These are phyloP conservation scores for Cubamyces lactineus DNA, from an alignment of 768 basidiomycete genomes.

Conservation along the genomic window DNA sequence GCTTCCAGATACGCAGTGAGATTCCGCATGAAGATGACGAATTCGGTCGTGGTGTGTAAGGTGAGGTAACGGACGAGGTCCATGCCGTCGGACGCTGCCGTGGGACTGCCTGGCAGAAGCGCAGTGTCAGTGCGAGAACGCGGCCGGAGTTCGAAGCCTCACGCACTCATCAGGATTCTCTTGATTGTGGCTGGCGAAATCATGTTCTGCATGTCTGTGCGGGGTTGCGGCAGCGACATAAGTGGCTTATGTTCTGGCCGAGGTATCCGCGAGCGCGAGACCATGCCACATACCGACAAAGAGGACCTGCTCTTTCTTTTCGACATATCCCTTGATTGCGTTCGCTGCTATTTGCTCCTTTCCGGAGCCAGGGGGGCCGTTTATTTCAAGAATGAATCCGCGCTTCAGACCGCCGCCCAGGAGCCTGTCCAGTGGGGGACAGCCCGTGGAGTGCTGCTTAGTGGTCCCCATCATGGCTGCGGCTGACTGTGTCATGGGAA, in stretches of 20 bases:
- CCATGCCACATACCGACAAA: slow-evolving; percentile 56
- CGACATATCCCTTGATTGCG: slow-evolving; percentile 52
- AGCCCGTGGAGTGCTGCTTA: slow-evolving; percentile 45
- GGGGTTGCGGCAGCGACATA: slow-evolving; percentile 6
- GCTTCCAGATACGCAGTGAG: slow-evolving; percentile 49
- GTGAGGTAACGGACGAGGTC: slow-evolving; percentile 44
- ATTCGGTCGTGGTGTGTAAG: slow-evolving; percentile 52
- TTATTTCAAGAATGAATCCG: slow-evolving; percentile 71
- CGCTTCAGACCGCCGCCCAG: slow-evolving; percentile 65
- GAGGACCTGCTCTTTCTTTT: slow-evolving; percentile 54
- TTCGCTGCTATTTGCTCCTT: slow-evolving; percentile 60
- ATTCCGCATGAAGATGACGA: slow-evolving; percentile 62
- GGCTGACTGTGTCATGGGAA: slow-evolving; percentile 57
- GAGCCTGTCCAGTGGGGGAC: slow-evolving; percentile 56
- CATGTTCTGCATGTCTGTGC: slow-evolving; percentile 54
- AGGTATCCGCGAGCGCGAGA: slow-evolving; percentile 25
- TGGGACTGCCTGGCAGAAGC: slow-evolving; percentile 22
- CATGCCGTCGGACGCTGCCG: slow-evolving; percentile 21
- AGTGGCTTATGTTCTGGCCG: slow-evolving; percentile 4
- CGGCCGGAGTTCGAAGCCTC: background rate
- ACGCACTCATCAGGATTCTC: slow-evolving; percentile 32
- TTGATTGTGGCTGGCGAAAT: slow-evolving; percentile 40
- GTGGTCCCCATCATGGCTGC: slow-evolving; percentile 44
- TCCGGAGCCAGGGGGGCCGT: slow-evolving; percentile 73
- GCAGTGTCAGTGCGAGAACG: slow-evolving; percentile 13